phyloP scores from a whole-genome alignment of 129 eudicot species.

The Oenanthe sinensis region DNA sequence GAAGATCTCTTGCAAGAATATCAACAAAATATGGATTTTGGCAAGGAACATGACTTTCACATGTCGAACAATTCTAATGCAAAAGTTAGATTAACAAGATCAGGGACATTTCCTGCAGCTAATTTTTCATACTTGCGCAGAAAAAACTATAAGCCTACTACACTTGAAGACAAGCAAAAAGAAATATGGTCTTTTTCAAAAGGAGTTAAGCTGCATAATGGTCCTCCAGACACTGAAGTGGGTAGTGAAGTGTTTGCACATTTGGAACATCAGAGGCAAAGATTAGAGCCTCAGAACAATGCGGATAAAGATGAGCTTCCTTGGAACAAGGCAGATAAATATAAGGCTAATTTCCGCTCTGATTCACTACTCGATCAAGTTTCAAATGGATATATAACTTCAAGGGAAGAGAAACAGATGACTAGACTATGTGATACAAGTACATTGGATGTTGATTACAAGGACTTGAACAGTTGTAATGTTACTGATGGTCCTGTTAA shows the following conservation, averaged over 20 bases:
- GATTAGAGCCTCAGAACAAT: neutral
- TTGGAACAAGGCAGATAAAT: neutral
- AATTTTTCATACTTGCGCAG: conserved; percentile 12
- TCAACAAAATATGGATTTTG: conserved; percentile 19
- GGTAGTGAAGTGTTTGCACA: neutral
- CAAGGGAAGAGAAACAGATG: neutral
- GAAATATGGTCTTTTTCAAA: conserved; percentile 41
- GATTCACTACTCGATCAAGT: neutral
- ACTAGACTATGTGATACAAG: neutral
- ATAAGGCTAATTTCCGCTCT: neutral
- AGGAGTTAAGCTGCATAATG: conserved; percentile 20
- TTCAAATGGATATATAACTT: neutral
- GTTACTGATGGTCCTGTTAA: conserved; percentile 1
- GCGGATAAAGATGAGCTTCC: neutral
- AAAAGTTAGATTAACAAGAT: conserved; percentile 40
- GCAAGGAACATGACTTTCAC: neutral
- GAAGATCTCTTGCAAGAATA: conserved; percentile 34
- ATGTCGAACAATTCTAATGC: conserved; percentile 9
- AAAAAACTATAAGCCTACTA: conserved; percentile 42
- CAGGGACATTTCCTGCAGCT: conserved; percentile 69
- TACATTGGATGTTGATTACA: neutral
- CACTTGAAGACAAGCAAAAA: conserved; percentile 51
- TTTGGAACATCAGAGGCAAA: neutral
- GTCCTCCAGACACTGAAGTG: conserved; percentile 6
- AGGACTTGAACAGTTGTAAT: neutral